phyloP scores from a whole-genome alignment of 805 yeast genomes.

The Monosporozyma siamensis region DNA sequence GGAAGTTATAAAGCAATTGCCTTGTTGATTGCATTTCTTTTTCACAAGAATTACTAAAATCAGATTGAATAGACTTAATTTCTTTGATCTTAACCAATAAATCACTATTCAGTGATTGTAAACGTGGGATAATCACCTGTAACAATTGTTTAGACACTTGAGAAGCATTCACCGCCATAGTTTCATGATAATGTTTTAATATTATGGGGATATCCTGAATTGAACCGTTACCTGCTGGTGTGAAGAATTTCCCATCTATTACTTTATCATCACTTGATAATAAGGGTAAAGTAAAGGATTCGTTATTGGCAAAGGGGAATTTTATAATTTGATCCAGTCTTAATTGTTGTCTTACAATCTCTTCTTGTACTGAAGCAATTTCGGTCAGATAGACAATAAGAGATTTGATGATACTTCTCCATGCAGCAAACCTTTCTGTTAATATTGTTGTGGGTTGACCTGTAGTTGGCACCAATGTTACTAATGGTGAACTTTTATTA shows the following conservation, averaged over 20 bases:
- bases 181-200: constrained; percentile 53
- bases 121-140: constrained; percentile 50
- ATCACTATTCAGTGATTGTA: constrained; percentile 64
- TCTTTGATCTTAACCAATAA: constrained; percentile 76
- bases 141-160: constrained; percentile 50
- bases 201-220: constrained; percentile 73
- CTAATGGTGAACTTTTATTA: constrained; percentile 34
- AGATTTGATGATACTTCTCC: constrained; percentile 73
- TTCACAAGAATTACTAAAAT: constrained; percentile 66
- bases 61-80: constrained; percentile 69
- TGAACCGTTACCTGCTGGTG: constrained; percentile 70
- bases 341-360: constrained; percentile 70
- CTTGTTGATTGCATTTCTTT: constrained; percentile 63
- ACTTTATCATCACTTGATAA: constrained; percentile 15
- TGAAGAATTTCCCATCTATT: constrained; percentile 39
- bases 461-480: constrained; percentile 42
- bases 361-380: constrained; percentile 77
- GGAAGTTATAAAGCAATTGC: constrained; percentile 41
- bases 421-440: constrained; percentile 73
- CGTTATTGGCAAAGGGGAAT: constrained; percentile 29
- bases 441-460: constrained; percentile 79
- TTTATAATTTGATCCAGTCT: constrained; percentile 70
- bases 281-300: constrained; percentile 22
- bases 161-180: constrained; percentile 49
- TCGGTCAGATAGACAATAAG: constrained; percentile 67